These are phyloP conservation scores for Suillus americanus DNA, from an alignment of 768 basidiomycete genomes.

Conservation along the genomic window DNA sequence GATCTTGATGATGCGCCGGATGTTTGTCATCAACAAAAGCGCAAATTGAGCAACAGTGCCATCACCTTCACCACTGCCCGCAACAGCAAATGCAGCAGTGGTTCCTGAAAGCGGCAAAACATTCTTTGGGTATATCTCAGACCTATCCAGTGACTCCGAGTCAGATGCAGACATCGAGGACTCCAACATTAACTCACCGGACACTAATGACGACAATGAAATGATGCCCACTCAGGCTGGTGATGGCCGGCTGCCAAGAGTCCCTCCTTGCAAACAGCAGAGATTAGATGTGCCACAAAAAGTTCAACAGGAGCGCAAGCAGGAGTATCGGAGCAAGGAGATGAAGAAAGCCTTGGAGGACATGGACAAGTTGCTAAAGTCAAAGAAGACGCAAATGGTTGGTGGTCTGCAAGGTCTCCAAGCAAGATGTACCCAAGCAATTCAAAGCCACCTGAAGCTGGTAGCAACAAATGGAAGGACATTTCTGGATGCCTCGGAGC, in stretches of 20 bases:
- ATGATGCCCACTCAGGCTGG: background rate
- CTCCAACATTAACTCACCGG: background rate
- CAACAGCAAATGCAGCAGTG: background rate
- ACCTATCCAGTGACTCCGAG: background rate
- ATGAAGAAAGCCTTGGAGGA: background rate
- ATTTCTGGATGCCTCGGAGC: constrained; percentile 14
- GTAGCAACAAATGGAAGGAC: constrained; percentile 6
- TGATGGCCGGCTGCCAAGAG: background rate
- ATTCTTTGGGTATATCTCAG: constrained; percentile 6
- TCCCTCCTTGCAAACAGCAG: background rate
- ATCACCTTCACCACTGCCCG: background rate
- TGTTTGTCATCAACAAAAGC: background rate
- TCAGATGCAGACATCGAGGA: background rate
- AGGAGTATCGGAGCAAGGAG: background rate
- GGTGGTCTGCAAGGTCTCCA: constrained; percentile 30
- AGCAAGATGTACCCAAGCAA: constrained; percentile 22
- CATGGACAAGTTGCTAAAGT: constrained; percentile 17
- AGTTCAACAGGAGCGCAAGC: background rate
- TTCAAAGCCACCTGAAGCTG: constrained; percentile 27
- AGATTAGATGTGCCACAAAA: background rate
- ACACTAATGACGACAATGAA: background rate
- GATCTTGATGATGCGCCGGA: background rate
- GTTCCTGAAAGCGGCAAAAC: background rate
- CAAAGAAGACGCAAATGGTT: constrained; percentile 23
- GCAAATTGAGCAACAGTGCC: background rate